Evolutionary conservation across 495 filamentous ascomycete genomes (phyloP).

Genomic region (Podospora comata): DNA sequence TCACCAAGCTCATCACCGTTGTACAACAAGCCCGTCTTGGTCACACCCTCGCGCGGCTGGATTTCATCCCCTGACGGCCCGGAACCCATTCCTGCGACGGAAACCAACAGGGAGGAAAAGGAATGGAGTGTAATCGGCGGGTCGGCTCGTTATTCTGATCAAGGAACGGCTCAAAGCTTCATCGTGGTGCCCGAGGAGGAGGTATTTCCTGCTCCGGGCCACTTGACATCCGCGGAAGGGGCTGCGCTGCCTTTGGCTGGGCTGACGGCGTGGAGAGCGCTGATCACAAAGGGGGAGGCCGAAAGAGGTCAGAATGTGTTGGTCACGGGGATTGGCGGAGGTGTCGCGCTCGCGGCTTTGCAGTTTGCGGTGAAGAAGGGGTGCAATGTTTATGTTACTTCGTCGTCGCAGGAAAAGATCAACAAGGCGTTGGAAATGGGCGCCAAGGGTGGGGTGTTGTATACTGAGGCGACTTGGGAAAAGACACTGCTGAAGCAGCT

Average conservation of each 20-base stretch:
- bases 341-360: conserved; percentile 69
- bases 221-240: conserved; percentile 67
- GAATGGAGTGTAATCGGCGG: conserved; percentile 71
- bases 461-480: conserved; percentile 66
- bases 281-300: conserved; percentile 68
- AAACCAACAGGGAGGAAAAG: conserved; percentile 27
- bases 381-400: conserved; percentile 66
- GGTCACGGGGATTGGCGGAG: conserved; percentile 77
- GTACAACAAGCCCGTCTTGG: conserved; percentile 63
- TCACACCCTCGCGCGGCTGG: conserved; percentile 77
- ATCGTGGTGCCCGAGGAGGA: conserved; percentile 65
- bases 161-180: conserved; percentile 69
- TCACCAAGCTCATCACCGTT: conserved; percentile 55
- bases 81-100: conserved; percentile 39
- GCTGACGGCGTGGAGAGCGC: conserved; percentile 81
- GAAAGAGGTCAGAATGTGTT: conserved; percentile 60
- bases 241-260: conserved; percentile 80
- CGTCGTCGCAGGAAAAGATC: conserved; percentile 62
- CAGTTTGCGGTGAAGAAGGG: conserved; percentile 66
- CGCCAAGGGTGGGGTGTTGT: conserved; percentile 65
- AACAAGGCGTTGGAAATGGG: conserved; percentile 59
- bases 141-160: conserved; percentile 53
- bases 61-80: conserved; percentile 64
- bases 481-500: conserved; percentile 58
- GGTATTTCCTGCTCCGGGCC: conserved; percentile 68